Conservation (phyloP, 2,329 filamentous ascomycete species). For the Colletotrichum euphorbiae region DNA sequence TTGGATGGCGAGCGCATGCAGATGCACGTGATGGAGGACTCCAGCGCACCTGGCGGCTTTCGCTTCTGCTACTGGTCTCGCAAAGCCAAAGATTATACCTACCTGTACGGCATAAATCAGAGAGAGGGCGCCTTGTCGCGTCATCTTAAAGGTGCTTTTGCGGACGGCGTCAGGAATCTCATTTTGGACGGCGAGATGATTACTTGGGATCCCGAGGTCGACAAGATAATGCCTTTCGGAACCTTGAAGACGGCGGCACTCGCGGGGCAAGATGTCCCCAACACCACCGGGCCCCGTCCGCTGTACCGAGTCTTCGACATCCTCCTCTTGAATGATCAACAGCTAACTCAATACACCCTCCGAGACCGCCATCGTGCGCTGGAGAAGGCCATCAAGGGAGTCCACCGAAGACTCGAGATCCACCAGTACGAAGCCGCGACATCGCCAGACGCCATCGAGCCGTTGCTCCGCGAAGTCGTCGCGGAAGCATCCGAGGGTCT, state of each 20-base stretch:
- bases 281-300: slow-evolving; percentile 74
- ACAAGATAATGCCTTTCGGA: slow-evolving; percentile 90
- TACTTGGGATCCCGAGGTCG: slow-evolving; percentile 90
- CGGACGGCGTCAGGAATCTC: slow-evolving; percentile 80
- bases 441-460: slow-evolving; percentile 79
- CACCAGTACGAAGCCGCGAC: slow-evolving; percentile 77
- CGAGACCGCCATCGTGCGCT: slow-evolving; percentile 83
- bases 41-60: slow-evolving; percentile 73
- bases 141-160: slow-evolving; percentile 82
- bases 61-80: slow-evolving; percentile 92
- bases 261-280: slow-evolving; percentile 79
- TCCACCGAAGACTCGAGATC: slow-evolving; percentile 84
- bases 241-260: slow-evolving; percentile 92
- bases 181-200: slow-evolving; percentile 99
- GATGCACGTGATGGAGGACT: slow-evolving; percentile 86
- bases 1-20: slow-evolving; percentile 98
- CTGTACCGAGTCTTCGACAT: slow-evolving; percentile 92
- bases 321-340: slow-evolving; percentile 84
- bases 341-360: slow-evolving; percentile 84
- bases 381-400: slow-evolving; percentile 74
- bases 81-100: slow-evolving; percentile 96
- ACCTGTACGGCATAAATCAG: slow-evolving; percentile 89
- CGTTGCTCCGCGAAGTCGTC: slow-evolving; percentile 82
- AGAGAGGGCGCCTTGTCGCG: slow-evolving; percentile 82
- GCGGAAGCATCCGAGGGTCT: slow-evolving; percentile 90